Evolutionary conservation across 176 grass and related monocot genomes (phyloP).

Genomic region (Saccharum spontaneum): DNA sequence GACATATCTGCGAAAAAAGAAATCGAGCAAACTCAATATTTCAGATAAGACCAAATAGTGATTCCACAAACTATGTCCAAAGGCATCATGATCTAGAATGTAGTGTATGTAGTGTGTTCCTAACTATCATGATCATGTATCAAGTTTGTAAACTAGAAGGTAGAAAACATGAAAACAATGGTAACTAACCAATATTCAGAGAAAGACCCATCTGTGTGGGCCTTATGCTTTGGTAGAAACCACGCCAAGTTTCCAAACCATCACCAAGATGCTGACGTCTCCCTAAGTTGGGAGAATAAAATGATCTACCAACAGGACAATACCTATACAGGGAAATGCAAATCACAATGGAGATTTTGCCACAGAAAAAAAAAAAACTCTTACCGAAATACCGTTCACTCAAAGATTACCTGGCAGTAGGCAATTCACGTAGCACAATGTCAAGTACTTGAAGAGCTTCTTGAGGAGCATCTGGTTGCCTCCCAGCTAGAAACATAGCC

Average conservation of each 20-base stretch:
- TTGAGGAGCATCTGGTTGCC: slow-evolving; percentile 91
- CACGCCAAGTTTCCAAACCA: slow-evolving; percentile 88
- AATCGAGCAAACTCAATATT: background rate
- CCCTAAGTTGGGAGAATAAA: slow-evolving; percentile 91
- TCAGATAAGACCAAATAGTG: background rate
- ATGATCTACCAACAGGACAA: slow-evolving; percentile 74
- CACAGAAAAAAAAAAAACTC: slow-evolving; percentile 3
- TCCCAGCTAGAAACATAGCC: slow-evolving; percentile 84
- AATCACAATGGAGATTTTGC: background rate
- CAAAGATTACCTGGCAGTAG: slow-evolving; percentile 63
- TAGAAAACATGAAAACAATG: background rate
- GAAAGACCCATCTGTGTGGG: slow-evolving; percentile 92
- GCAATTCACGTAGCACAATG: slow-evolving; percentile 88
- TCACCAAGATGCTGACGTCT: slow-evolving; percentile 82
- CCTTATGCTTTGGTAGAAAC: slow-evolving; percentile 94
- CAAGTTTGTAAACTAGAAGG: background rate
- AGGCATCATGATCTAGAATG: background rate
- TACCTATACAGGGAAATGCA: slow-evolving; percentile 47
- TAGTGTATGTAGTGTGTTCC: background rate
- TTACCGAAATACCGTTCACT: slow-evolving; percentile 3
- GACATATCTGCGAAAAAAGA: slow-evolving; percentile 73
- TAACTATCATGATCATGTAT: background rate
- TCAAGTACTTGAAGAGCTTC: slow-evolving; percentile 95
- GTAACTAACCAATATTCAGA: slow-evolving; percentile 79
- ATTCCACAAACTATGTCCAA: background rate